Evolutionary conservation across 495 filamentous ascomycete genomes (phyloP).

Genomic region (Daldinia vernicosa): DNA sequence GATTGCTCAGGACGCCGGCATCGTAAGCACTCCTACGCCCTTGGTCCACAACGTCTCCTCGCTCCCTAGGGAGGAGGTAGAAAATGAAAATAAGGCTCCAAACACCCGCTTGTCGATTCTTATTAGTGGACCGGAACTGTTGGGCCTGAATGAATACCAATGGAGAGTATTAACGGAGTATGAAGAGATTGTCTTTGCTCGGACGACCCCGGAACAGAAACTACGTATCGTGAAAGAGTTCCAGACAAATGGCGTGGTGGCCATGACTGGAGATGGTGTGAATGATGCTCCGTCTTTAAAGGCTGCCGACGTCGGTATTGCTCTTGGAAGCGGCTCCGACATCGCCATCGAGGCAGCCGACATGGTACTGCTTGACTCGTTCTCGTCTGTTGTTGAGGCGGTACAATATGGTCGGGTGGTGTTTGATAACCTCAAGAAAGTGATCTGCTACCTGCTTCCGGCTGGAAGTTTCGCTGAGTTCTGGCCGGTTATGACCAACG

Average conservation of each 20-base stretch:
- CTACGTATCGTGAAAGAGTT: slow-evolving; percentile 76
- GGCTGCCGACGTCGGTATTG: slow-evolving; percentile 80
- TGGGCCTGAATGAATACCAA: slow-evolving; percentile 63
- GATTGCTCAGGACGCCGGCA: slow-evolving; percentile 72
- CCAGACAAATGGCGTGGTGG: slow-evolving; percentile 62
- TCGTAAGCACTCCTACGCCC: slow-evolving; percentile 59
- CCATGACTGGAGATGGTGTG: slow-evolving; percentile 78
- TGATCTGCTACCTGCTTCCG: slow-evolving; percentile 75
- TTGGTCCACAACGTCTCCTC: slow-evolving; percentile 52
- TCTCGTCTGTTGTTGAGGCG: slow-evolving; percentile 72
- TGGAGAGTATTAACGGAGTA: slow-evolving; percentile 68
- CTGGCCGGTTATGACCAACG: slow-evolving; percentile 75
- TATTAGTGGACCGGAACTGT: slow-evolving; percentile 66
- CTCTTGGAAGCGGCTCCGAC: slow-evolving; percentile 81
- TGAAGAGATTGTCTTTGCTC: slow-evolving; percentile 71
- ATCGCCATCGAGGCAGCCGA: slow-evolving; percentile 76
- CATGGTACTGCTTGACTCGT: slow-evolving; percentile 74
- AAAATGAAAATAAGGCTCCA: slow-evolving; percentile 26
- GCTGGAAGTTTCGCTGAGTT: slow-evolving; percentile 74
- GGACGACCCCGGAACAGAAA: slow-evolving; percentile 80
- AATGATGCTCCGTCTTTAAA: slow-evolving; percentile 83
- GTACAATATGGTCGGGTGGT: slow-evolving; percentile 71
- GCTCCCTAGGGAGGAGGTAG: slow-evolving; percentile 47
- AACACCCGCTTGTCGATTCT: slow-evolving; percentile 52
- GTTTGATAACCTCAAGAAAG: slow-evolving; percentile 78